phyloP scores from a whole-genome alignment of 2,329 filamentous ascomycete species.

The Pseudogymnoascus sp. region DNA sequence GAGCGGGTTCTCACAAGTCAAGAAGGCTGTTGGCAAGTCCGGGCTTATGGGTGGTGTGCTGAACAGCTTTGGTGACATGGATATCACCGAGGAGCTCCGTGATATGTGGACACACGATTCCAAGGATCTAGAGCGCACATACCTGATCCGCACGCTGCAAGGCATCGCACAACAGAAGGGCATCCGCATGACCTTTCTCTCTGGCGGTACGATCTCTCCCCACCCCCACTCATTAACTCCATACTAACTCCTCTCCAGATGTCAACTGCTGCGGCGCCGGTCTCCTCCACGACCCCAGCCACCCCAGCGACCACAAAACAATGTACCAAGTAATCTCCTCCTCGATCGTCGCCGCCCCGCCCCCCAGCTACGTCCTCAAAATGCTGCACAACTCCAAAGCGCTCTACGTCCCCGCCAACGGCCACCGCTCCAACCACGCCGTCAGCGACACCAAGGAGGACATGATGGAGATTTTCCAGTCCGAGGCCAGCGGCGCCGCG shows the following conservation, averaged over 20 bases:
- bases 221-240: neutral
- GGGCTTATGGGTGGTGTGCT: constrained; percentile 93
- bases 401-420: constrained; percentile 85
- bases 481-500: constrained; percentile 75
- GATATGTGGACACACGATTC: constrained; percentile 98
- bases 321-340: constrained; percentile 98
- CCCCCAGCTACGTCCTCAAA: constrained; percentile 78
- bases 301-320: constrained; percentile 91
- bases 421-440: constrained; percentile 64
- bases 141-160: constrained; percentile 90
- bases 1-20: constrained; percentile 88
- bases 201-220: constrained; percentile 55
- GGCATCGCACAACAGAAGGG: constrained; percentile 93
- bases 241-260: constrained; percentile 37
- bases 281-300: constrained; percentile 85
- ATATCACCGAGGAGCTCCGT: constrained; percentile 85
- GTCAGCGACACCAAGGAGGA: constrained; percentile 94
- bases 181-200: constrained; percentile 93
- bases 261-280: constrained; percentile 90
- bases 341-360: constrained; percentile 83
- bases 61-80: constrained; percentile 93
- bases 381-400: constrained; percentile 92
- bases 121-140: constrained; percentile 94
- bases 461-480: constrained; percentile 99
- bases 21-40: constrained; percentile 91